phyloP scores from a whole-genome alignment of 805 yeast genomes.

The Starmerella vaccinii region DNA sequence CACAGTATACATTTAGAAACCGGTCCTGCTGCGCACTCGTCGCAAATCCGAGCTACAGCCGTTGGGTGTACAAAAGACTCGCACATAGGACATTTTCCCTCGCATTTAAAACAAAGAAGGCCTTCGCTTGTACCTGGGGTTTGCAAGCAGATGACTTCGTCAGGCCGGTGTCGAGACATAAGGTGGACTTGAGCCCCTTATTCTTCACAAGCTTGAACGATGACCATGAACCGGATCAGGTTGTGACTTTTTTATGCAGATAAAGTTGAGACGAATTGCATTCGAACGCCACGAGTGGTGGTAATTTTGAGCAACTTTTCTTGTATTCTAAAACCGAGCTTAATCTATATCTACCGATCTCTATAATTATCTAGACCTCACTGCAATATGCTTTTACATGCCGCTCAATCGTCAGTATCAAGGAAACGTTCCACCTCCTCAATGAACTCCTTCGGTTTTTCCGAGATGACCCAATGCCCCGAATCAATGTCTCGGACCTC shows the following conservation, averaged over 20 bases:
- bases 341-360: background rate
- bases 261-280: too few species aligned
- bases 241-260: background rate
- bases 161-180: slow-evolving; percentile 4
- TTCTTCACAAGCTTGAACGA: too few species aligned
- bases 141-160: background rate
- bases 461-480: slow-evolving; percentile 91
- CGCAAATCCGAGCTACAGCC: background rate
- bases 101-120: background rate
- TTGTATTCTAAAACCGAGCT: too few species aligned
- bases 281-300: too few species aligned
- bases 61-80: slow-evolving; percentile 3
- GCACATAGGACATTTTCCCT: slow-evolving; percentile 5
- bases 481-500: slow-evolving; percentile 64
- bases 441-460: slow-evolving; percentile 69
- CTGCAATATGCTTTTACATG: too few species aligned
- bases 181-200: too few species aligned
- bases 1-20: background rate
- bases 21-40: slow-evolving; percentile 2
- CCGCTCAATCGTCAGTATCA: slow-evolving; percentile 27
- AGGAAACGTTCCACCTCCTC: slow-evolving; percentile 53
- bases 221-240: background rate
- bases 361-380: too few species aligned
- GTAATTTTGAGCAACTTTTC: too few species aligned
- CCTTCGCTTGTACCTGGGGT: background rate